phyloP scores from a whole-genome alignment of 306 rosid species.

The Dryas octopetala region DNA sequence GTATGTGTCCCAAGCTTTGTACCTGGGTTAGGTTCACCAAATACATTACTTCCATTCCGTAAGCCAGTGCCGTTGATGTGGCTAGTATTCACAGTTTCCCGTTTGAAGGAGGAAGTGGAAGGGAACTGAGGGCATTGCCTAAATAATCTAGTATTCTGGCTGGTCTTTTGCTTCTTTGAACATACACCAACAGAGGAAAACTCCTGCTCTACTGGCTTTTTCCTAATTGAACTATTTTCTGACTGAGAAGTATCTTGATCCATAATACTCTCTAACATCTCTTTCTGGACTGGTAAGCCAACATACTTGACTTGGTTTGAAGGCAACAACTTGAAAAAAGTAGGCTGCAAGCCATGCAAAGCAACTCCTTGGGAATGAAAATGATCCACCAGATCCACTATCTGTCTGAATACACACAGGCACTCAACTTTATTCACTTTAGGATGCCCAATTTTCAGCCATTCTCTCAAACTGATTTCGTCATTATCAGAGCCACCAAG shows the following conservation, averaged over 20 bases:
- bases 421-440: slow-evolving; percentile 57
- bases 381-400: slow-evolving; percentile 69
- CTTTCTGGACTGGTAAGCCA: slow-evolving; percentile 48
- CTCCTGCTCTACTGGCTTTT: slow-evolving; percentile 55
- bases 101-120: slow-evolving; percentile 32
- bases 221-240: slow-evolving; percentile 41
- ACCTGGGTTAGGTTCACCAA: slow-evolving; percentile 33
- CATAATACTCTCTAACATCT: slow-evolving; percentile 32
- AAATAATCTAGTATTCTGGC: slow-evolving; percentile 37
- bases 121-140: slow-evolving; percentile 46
- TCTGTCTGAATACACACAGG: slow-evolving; percentile 63
- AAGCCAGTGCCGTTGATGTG: slow-evolving; percentile 35
- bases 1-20: slow-evolving; percentile 37
- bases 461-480: slow-evolving; percentile 74
- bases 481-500: slow-evolving; percentile 40
- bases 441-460: slow-evolving; percentile 57
- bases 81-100: slow-evolving; percentile 41
- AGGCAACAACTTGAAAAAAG: slow-evolving; percentile 57
- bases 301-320: slow-evolving; percentile 61
- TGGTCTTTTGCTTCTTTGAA: slow-evolving; percentile 59
- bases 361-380: slow-evolving; percentile 66
- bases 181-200: slow-evolving; percentile 38
- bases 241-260: slow-evolving; percentile 45
- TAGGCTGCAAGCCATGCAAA: slow-evolving; percentile 63
- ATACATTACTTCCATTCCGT: slow-evolving; percentile 37